Evolutionary conservation across 257 asterid species (phyloP).

Genomic region (Cynanchum wilfordii): DNA sequence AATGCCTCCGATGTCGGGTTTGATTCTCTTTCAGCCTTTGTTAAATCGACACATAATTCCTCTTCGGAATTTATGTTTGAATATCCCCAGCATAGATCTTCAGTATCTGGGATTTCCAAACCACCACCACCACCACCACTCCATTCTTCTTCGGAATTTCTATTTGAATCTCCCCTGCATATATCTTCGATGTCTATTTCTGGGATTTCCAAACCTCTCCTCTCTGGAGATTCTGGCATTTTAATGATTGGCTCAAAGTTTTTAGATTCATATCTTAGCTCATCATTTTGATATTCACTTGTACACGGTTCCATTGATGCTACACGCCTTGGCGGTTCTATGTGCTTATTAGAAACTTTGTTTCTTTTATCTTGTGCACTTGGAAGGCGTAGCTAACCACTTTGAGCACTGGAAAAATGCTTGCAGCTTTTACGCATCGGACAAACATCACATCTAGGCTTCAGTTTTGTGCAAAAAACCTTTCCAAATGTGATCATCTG

Average conservation of each 20-base stretch:
- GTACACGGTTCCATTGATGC: not conserved
- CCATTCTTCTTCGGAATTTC: too few relatives aligned
- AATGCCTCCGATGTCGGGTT: conserved; percentile 23
- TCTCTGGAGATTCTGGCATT: conserved; percentile 42
- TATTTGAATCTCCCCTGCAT: too few relatives aligned
- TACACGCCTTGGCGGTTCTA: not conserved
- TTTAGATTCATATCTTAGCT: conserved; percentile 7
- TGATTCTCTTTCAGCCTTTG: not conserved
- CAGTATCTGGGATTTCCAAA: conserved; percentile 30
- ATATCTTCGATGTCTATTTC: conserved; percentile 14
- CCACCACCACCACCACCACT: too few relatives aligned
- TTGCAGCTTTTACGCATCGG: conserved; percentile 81
- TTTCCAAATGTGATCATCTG: conserved; percentile 83
- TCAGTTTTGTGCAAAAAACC: conserved; percentile 82
- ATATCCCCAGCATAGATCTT: conserved; percentile 23
- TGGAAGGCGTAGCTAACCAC: conserved; percentile 32
- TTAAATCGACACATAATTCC: conserved; percentile 17
- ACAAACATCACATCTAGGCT: conserved; percentile 78
- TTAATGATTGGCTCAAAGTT: conserved; percentile 44
- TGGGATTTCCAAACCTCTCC: conserved; percentile 10
- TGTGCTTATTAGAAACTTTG: conserved; percentile 8
- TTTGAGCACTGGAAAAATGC: conserved; percentile 76
- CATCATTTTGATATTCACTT: conserved; percentile 10
- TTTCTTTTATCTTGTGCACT: conserved; percentile 11
- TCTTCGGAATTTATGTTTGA: conserved; percentile 18